Evolutionary conservation across 768 basidiomycete species (phyloP).

Genomic region (Sporobolomyces phaffii): DNA sequence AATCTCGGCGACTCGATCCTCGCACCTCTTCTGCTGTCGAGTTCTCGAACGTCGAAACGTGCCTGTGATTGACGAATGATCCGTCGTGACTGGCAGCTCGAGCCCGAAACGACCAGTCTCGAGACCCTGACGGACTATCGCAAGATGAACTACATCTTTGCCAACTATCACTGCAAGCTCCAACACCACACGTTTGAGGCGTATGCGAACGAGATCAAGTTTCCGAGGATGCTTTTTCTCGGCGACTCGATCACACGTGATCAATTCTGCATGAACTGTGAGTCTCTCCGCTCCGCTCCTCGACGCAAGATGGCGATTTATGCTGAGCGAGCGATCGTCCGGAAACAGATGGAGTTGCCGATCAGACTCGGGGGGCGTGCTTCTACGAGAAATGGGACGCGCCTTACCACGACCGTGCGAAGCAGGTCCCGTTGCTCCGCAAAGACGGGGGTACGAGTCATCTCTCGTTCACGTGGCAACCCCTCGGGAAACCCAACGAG

Average conservation of each 20-base stretch:
- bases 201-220: constrained; percentile 11
- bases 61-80: no score
- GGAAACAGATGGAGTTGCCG: neutral
- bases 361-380: neutral
- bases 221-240: constrained; percentile 6
- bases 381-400: neutral
- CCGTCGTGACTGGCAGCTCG: neutral
- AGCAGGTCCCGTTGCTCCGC: neutral
- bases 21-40: no score
- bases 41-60: no score
- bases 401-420: no score
- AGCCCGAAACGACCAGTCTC: neutral
- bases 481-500: neutral
- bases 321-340: no score
- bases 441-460: neutral
- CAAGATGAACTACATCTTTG: constrained; percentile 8
- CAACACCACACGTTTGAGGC: constrained; percentile 10
- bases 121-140: constrained; percentile 13
- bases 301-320: no score
- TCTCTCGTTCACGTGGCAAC: constrained; percentile 12
- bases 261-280: constrained; percentile 1
- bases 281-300: no score
- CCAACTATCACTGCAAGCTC: constrained; percentile 13
- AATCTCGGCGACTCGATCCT: no score
- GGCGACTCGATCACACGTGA: constrained; percentile 21